Percentiles rank a stretch among this genome's conserved stretches.
Evolutionary conservation across 2,329 filamentous ascomycete species (phyloP).

Genomic region (Chalara sp.): DNA sequence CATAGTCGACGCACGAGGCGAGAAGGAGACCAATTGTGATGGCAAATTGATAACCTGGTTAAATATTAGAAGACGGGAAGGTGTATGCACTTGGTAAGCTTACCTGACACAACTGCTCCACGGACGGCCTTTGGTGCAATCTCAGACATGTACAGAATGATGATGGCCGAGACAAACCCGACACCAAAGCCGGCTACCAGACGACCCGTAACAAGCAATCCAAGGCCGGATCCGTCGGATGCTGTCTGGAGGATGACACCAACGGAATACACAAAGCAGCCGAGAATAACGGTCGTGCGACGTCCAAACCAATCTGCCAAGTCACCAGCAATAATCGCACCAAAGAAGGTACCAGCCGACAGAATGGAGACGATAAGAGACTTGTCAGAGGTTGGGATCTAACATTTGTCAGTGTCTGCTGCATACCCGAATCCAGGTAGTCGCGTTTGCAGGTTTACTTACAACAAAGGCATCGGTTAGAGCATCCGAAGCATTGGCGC

Average conservation of each 20-base stretch:
- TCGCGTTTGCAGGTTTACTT: background rate
- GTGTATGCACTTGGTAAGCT: background rate
- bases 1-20: conserved; percentile 69
- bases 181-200: conserved; percentile 71
- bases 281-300: conserved; percentile 58
- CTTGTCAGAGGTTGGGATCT: conserved; percentile 34
- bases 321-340: conserved; percentile 71
- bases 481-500: background rate
- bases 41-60: conserved; percentile 72
- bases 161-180: conserved; percentile 72
- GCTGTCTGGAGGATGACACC: conserved; percentile 57
- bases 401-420: background rate
- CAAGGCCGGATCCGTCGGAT: conserved; percentile 36
- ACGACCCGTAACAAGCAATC: conserved; percentile 50
- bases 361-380: background rate
- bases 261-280: conserved; percentile 62
- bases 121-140: conserved; percentile 63
- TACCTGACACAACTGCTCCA: conserved; percentile 56
- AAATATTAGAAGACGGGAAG: background rate
- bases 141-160: conserved; percentile 71
- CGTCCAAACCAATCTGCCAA: conserved; percentile 68
- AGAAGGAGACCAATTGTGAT: conserved; percentile 74
- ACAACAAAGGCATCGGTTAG: background rate
- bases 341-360: conserved; percentile 64
- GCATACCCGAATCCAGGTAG: too few species aligned